A percentile compares a stretch with the other conserved stretches of the same genome.
phyloP scores from a whole-genome alignment of 306 rosid species.

The Castanea mollissima region DNA sequence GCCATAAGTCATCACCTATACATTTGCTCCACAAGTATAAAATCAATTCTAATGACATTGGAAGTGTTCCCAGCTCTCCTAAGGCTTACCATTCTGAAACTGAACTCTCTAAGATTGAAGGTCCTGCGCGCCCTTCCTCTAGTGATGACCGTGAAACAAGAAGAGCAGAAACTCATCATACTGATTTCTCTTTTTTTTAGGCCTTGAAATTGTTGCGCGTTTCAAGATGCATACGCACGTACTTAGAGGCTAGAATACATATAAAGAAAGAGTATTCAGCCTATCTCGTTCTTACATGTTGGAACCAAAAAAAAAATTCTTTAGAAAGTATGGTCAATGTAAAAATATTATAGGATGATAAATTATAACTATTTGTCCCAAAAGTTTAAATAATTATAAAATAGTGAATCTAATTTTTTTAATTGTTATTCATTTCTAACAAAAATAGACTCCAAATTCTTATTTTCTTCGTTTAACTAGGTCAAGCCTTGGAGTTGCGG shows the following conservation, averaged over 20 bases:
- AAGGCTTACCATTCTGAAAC: slow-evolving; percentile 54
- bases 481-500: no score
- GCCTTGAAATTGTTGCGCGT: slow-evolving; percentile 18
- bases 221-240: background rate
- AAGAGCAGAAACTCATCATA: slow-evolving; percentile 15
- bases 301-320: no score
- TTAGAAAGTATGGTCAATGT: no score
- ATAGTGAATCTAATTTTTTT: no score
- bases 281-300: background rate
- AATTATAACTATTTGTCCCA: no score
- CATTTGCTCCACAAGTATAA: slow-evolving; percentile 59
- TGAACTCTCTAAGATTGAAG: slow-evolving; percentile 46
- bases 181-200: slow-evolving; percentile 49
- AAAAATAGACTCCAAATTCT: no score
- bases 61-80: slow-evolving; percentile 43
- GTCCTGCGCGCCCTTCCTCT: background rate
- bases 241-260: no score
- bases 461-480: no score
- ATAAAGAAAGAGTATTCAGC: background rate
- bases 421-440: no score
- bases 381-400: no score
- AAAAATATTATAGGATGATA: no score
- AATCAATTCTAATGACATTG: slow-evolving; percentile 39
- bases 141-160: background rate
- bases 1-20: slow-evolving; percentile 54